Evolutionary conservation across 2,329 filamentous ascomycete genomes (phyloP).

Genomic region (Thielaviopsis musarum): DNA sequence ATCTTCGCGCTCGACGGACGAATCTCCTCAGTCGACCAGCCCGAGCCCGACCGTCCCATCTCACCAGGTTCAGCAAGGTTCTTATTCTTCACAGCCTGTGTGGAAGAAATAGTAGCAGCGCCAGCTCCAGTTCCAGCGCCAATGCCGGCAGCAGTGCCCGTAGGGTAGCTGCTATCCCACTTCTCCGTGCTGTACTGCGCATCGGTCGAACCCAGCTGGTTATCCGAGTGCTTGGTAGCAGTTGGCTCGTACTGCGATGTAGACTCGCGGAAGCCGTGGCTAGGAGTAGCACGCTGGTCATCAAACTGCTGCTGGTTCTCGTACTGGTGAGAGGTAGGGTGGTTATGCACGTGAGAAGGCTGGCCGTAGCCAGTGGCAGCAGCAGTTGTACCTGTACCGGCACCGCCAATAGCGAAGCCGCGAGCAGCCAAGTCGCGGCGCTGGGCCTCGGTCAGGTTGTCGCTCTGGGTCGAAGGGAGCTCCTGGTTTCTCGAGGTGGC

Average conservation of each 20-base stretch:
- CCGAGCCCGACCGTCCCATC: conserved; percentile 1
- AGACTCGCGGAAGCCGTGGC: neutral
- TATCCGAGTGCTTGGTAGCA: neutral
- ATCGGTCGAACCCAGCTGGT: conserved; percentile 1
- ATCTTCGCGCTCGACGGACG: neutral
- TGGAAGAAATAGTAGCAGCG: neutral
- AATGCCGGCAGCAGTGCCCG: neutral
- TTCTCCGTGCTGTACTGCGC: neutral
- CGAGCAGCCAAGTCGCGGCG: conserved; percentile 1
- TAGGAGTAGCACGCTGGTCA: neutral
- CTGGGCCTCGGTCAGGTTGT: neutral
- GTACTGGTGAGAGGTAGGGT: neutral
- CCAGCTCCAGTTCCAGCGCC: no score
- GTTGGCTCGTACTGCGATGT: neutral
- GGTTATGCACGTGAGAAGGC: neutral
- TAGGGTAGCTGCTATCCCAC: conserved; percentile 1
- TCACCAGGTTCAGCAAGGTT: neutral
- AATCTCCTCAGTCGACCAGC: conserved; percentile 12
- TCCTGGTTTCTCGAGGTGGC: neutral
- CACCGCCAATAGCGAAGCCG: neutral
- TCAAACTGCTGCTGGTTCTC: neutral
- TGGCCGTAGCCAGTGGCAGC: neutral
- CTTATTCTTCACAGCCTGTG: neutral
- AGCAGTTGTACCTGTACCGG: neutral
- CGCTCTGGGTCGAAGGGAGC: neutral